phyloP scores from a whole-genome alignment of 331 rosid genomes.

The Rosa hybrid region DNA sequence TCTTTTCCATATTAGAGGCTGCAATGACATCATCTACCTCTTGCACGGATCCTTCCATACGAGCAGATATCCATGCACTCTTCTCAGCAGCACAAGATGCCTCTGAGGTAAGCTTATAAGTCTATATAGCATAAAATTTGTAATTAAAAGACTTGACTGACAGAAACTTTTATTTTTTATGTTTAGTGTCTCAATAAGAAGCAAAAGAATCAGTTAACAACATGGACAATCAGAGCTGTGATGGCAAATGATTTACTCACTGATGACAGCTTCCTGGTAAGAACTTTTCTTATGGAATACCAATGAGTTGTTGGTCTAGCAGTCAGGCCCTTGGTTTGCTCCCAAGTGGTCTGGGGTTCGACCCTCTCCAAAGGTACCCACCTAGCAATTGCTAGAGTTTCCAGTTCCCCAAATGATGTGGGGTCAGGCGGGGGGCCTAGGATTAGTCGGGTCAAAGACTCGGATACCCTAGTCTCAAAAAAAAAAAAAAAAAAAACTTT shows the following conservation, averaged over 20 bases:
- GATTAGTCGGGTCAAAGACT: too few relatives aligned
- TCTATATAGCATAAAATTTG: neutral
- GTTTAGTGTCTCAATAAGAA: slow-evolving; percentile 66
- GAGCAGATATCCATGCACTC: slow-evolving; percentile 70
- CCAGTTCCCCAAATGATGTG: too few relatives aligned
- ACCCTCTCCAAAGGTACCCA: too few relatives aligned
- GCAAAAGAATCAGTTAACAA: slow-evolving; percentile 70
- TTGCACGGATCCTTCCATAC: slow-evolving; percentile 77
- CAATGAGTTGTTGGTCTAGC: too few relatives aligned
- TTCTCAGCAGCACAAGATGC: slow-evolving; percentile 64
- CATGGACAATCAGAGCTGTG: slow-evolving; percentile 68
- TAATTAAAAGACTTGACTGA: neutral
- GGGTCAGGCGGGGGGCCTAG: too few relatives aligned
- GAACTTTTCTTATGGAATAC: slow-evolving; percentile 23
- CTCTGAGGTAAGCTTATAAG: slow-evolving; percentile 52
- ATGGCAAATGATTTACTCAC: slow-evolving; percentile 78
- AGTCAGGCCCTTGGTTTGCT: too few relatives aligned
- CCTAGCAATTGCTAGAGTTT: too few relatives aligned
- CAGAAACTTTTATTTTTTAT: neutral
- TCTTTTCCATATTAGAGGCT: slow-evolving; percentile 71
- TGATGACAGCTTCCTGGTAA: slow-evolving; percentile 93
- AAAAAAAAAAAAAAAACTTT: slow-evolving; percentile 21
- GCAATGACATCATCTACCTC: slow-evolving; percentile 68
- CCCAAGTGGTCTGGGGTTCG: too few relatives aligned
- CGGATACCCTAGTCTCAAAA: too few relatives aligned